phyloP scores from a whole-genome alignment of 2,329 filamentous ascomycete genomes.

The Ophiocordyceps camponoti-saundersi region DNA sequence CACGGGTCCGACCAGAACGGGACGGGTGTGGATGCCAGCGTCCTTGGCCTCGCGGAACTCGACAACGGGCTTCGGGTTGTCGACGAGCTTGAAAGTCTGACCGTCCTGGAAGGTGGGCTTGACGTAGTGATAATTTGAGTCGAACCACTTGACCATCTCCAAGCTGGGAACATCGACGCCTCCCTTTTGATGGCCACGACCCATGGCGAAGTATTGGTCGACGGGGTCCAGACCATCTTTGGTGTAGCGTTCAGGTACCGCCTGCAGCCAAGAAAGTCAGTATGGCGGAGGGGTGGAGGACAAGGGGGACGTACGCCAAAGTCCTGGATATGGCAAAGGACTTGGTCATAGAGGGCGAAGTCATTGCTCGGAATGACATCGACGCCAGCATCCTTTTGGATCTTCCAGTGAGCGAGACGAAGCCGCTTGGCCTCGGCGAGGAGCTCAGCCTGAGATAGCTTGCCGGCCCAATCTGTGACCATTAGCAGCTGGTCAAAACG shows the following conservation, averaged over 20 bases:
- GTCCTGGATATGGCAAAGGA: slow-evolving; percentile 94
- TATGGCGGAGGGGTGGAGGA: neutral
- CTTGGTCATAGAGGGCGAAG: slow-evolving; percentile 97
- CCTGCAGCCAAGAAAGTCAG: slow-evolving; percentile 28
- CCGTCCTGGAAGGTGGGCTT: slow-evolving; percentile 96
- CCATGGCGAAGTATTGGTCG: slow-evolving; percentile 99
- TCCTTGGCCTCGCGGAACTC: slow-evolving; percentile 98
- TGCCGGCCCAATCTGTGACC: slow-evolving; percentile 60
- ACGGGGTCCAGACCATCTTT: slow-evolving; percentile 73
- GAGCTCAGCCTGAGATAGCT: slow-evolving; percentile 82
- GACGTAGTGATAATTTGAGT: slow-evolving; percentile 99
- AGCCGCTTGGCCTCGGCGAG: slow-evolving; percentile 93
- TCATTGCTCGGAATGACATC: slow-evolving; percentile 98
- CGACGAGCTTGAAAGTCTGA: slow-evolving; percentile 83
- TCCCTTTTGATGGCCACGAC: slow-evolving; percentile 92
- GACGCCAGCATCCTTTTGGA: slow-evolving; percentile 97
- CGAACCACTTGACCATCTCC: slow-evolving; percentile 99
- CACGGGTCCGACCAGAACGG: slow-evolving; percentile 87
- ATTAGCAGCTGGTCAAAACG: slow-evolving; percentile 6
- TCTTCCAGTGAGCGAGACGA: slow-evolving; percentile 94
- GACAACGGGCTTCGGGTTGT: slow-evolving; percentile 79
- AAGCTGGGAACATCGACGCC: slow-evolving; percentile 82
- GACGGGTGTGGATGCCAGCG: slow-evolving; percentile 81
- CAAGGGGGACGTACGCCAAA: slow-evolving; percentile 57
- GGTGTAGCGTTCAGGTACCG: slow-evolving; percentile 83